Conservation (phyloP, 2,329 filamentous ascomycete genomes). For the Dactylellina cionopaga region DNA sequence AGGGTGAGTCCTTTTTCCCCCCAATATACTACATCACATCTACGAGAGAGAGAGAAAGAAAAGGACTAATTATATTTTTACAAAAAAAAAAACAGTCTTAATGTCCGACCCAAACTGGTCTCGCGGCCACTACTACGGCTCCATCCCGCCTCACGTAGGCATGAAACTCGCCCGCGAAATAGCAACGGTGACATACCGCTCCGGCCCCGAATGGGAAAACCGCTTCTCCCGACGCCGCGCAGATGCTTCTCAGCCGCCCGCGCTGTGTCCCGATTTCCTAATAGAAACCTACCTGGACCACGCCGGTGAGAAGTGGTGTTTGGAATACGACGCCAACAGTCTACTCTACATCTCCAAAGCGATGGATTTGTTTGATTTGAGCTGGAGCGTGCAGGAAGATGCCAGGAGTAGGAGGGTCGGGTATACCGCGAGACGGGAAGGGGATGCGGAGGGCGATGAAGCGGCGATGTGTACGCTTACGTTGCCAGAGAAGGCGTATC, state of each 20-base stretch:
- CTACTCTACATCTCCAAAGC: constrained; percentile 96
- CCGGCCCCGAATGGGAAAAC: constrained; percentile 96
- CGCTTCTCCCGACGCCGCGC: constrained; percentile 88
- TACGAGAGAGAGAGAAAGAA: not conserved
- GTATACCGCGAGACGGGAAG: constrained; percentile 62
- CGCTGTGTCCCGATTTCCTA: constrained; percentile 94
- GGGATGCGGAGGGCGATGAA: constrained; percentile 62
- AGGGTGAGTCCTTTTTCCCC: constrained; percentile 63
- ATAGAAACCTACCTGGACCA: constrained; percentile 99
- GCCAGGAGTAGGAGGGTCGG: constrained; percentile 71
- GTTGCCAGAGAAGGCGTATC: constrained; percentile 82
- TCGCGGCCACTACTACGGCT: constrained; percentile 89
- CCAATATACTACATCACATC: not conserved
- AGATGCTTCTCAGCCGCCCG: constrained; percentile 84
- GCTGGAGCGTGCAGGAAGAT: constrained; percentile 73
- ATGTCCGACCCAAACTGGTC: constrained; percentile 99
- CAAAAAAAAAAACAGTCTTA: constrained; percentile 69
- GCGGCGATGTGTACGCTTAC: constrained; percentile 76
- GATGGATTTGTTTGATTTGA: constrained; percentile 97
- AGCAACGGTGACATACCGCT: constrained; percentile 95
- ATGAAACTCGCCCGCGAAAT: constrained; percentile 99
- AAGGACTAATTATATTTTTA: constrained; percentile 31
- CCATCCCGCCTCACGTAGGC: constrained; percentile 87
- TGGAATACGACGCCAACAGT: constrained; percentile 96
- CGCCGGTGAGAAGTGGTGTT: constrained; percentile 96